These are phyloP conservation scores for Entophlyctis helioformis DNA, from an alignment of 192 early-diverging fungal species.

Conservation along the genomic window DNA sequence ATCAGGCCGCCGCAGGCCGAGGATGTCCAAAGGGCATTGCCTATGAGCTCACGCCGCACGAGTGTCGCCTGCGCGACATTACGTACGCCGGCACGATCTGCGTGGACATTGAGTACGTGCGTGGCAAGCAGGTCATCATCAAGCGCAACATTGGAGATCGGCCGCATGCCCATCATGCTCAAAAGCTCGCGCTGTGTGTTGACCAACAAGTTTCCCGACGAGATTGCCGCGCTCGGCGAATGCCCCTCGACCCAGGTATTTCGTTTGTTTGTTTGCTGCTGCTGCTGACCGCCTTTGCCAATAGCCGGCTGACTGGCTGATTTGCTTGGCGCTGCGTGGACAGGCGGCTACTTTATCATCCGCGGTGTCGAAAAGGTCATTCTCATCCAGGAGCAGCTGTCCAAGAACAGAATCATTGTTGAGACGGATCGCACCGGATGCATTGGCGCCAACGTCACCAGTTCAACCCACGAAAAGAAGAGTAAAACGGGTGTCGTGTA, in stretches of 20 bases:
- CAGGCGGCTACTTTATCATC: conserved; percentile 91
- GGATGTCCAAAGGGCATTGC: conserved; percentile 59
- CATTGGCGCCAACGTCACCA: conserved; percentile 76
- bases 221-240: conserved; percentile 79
- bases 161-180: conserved; percentile 95
- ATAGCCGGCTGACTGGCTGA: not conserved
- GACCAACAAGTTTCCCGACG: conserved; percentile 59
- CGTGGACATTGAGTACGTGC: conserved; percentile 88
- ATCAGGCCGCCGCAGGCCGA: conserved; percentile 70
- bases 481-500: conserved; percentile 84
- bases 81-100: conserved; percentile 87
- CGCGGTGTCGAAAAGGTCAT: conserved; percentile 95
- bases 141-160: conserved; percentile 74
- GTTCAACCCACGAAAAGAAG: conserved; percentile 87
- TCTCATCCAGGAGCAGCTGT: conserved; percentile 95
- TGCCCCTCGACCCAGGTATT: conserved; percentile 86
- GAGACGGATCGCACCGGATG: conserved; percentile 70
- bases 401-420: conserved; percentile 96
- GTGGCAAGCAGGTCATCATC: conserved; percentile 67
- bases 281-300: not conserved
- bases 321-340: not conserved
- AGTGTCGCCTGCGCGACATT: conserved; percentile 90
- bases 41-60: conserved; percentile 78
- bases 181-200: conserved; percentile 75
- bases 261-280: too few species aligned